Evolutionary conservation across 345 rosid genomes (phyloP).

Genomic region (Salix udensis): DNA sequence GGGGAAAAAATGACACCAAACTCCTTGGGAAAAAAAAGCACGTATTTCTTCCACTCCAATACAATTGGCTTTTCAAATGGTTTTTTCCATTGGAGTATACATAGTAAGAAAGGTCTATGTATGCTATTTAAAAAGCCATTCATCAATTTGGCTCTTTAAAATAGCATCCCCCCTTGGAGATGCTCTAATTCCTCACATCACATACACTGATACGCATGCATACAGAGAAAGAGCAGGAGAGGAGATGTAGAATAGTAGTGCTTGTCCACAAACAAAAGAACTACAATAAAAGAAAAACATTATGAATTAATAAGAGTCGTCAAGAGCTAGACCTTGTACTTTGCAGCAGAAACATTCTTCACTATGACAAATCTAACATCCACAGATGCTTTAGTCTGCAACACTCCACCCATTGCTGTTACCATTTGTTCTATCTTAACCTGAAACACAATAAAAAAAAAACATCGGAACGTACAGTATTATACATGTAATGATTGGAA

Average conservation of each 20-base stretch:
- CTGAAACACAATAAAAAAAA: constrained; percentile 38
- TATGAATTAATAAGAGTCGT: not conserved
- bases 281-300: not conserved
- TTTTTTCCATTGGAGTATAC: no score
- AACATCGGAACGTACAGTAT: not conserved
- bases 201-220: not conserved
- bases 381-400: constrained; percentile 49
- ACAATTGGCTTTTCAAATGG: no score
- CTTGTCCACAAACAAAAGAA: not conserved
- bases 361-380: constrained; percentile 85
- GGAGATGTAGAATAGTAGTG: not conserved
- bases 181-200: not conserved
- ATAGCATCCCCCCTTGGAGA: no score
- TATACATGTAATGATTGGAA: not conserved
- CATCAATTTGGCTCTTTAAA: no score
- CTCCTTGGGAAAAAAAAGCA: no score
- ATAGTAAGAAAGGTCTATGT: no score
- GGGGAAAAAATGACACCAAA: no score
- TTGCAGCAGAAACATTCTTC: constrained; percentile 88
- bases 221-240: not conserved
- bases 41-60: no score
- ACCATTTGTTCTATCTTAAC: constrained; percentile 70
- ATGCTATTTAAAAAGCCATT: no score
- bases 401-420: constrained; percentile 74
- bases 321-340: constrained; percentile 70